Percentiles rank a stretch among this genome's conserved stretches.
phyloP scores from a whole-genome alignment of 306 rosid genomes.

The Alnus glutinosa region DNA sequence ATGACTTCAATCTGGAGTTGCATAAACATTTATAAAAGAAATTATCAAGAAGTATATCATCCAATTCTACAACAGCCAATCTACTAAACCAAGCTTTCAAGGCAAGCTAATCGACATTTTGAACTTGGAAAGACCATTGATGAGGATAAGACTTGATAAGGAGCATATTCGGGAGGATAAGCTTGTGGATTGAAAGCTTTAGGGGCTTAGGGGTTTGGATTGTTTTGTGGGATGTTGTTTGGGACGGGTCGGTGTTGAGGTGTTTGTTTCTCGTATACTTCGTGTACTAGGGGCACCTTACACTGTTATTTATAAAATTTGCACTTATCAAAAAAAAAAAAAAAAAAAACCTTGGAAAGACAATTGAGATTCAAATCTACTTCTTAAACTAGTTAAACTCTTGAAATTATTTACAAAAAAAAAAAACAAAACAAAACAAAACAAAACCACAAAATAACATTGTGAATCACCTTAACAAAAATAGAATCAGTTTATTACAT shows the following conservation, averaged over 20 bases:
- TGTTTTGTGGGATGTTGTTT: too few relatives aligned
- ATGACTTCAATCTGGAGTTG: background rate
- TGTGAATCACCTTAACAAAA: background rate
- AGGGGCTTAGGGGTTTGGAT: too few relatives aligned
- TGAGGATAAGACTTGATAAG: too few relatives aligned
- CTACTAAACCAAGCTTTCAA: background rate
- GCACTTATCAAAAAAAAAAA: too few relatives aligned
- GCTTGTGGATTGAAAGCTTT: too few relatives aligned
- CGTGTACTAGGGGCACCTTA: too few relatives aligned
- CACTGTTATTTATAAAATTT: too few relatives aligned
- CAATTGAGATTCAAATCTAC: background rate
- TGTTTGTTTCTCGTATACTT: too few relatives aligned
- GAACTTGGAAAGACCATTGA: background rate
- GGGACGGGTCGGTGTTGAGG: too few relatives aligned
- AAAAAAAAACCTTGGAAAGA: background rate
- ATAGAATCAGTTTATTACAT: background rate
- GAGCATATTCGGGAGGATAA: too few relatives aligned
- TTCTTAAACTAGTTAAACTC: background rate
- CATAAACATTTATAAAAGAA: background rate
- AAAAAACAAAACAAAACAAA: background rate
- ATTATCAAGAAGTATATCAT: background rate
- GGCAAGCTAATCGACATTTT: background rate
- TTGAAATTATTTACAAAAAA: background rate
- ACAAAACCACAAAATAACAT: background rate
- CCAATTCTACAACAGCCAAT: background rate